Evolutionary conservation across 331 rosid species (phyloP).

Genomic region (Acacia pycnantha): DNA sequence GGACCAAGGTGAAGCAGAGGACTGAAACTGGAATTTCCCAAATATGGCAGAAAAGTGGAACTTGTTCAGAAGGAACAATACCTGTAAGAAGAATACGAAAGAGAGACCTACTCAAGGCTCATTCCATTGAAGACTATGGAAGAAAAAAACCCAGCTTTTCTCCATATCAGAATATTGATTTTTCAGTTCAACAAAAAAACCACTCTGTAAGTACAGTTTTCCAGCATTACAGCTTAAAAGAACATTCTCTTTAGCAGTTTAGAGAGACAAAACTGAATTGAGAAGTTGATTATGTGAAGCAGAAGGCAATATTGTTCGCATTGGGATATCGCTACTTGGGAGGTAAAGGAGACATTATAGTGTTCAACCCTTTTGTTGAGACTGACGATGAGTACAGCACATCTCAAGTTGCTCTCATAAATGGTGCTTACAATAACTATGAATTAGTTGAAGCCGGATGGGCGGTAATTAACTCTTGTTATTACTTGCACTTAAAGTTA

Average conservation of each 20-base stretch:
- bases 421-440: constrained; percentile 40
- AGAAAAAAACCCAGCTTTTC: constrained; percentile 45
- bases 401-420: constrained; percentile 46
- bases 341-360: constrained; percentile 57
- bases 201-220: constrained; percentile 44
- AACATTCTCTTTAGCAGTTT: not conserved
- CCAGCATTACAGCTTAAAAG: not conserved
- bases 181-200: constrained; percentile 35
- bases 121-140: constrained; percentile 47
- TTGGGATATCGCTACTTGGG: constrained; percentile 48
- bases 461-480: constrained; percentile 39
- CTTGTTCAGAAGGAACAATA: constrained; percentile 56
- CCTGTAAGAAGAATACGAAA: constrained; percentile 48
- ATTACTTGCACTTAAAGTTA: constrained; percentile 12
- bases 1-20: constrained; percentile 22
- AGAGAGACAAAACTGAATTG: constrained; percentile 1
- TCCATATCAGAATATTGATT: constrained; percentile 25
- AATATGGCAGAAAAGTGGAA: constrained; percentile 60
- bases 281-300: constrained; percentile 14
- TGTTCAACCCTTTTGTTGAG: constrained; percentile 49
- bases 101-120: constrained; percentile 38
- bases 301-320: constrained; percentile 54
- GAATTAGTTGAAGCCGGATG: constrained; percentile 62
- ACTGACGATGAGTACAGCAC: constrained; percentile 57
- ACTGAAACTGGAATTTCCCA: constrained; percentile 34